phyloP scores from a whole-genome alignment of 495 filamentous ascomycete species.

The Podospora sp. region DNA sequence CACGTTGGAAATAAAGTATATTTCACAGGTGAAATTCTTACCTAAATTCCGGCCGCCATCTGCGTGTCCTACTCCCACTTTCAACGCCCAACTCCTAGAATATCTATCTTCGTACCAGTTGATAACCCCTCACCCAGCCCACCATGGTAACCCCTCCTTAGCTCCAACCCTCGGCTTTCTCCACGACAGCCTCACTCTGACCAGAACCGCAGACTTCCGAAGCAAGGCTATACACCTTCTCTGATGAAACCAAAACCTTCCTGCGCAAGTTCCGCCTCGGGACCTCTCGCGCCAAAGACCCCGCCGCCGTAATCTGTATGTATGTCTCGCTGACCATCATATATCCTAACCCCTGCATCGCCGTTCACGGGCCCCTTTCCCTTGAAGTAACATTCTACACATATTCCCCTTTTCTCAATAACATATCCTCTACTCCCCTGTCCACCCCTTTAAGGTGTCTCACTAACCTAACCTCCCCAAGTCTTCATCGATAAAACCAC shows the following conservation, averaged over 20 bases:
- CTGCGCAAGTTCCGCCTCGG: constrained; percentile 90
- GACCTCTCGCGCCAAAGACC: constrained; percentile 82
- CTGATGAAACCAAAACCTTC: constrained; percentile 78
- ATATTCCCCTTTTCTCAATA: neutral
- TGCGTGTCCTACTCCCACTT: neutral
- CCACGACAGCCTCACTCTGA: neutral
- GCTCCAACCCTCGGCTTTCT: neutral
- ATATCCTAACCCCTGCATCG: neutral
- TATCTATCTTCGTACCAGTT: neutral
- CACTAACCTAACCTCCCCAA: constrained; percentile 43
- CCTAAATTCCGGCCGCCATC: neutral
- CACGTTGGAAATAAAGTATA: neutral
- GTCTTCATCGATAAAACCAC: constrained; percentile 84
- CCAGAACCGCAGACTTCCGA: constrained; percentile 64
- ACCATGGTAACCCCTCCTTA: neutral
- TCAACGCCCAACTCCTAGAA: neutral
- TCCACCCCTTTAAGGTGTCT: constrained; percentile 17
- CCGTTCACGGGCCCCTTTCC: no score
- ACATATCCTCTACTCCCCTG: no score
- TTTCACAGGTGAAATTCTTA: neutral
- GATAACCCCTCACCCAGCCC: neutral
- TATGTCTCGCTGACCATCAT: constrained; percentile 37
- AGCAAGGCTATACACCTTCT: constrained; percentile 90
- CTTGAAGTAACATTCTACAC: no score
- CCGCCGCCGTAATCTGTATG: constrained; percentile 94